A percentile compares a stretch with the other conserved stretches of the same genome.
Conservation (phyloP, 257 asterid species). For the Rhazya stricta region DNA sequence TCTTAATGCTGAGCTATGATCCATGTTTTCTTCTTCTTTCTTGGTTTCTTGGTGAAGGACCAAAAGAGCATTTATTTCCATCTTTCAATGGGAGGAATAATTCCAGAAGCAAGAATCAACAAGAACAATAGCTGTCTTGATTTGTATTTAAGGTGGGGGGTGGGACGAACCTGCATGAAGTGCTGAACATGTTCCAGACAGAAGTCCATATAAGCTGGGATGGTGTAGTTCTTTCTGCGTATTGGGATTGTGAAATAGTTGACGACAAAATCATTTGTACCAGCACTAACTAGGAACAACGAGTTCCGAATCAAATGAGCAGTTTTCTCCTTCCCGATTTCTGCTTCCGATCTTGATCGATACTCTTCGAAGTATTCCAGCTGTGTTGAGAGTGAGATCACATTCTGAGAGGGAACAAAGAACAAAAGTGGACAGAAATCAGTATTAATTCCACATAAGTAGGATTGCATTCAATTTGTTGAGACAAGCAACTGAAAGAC, state of each 20-base stretch:
- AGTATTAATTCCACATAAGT: too few relatives aligned
- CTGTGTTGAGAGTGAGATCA: slow-evolving; percentile 48
- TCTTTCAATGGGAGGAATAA: background rate
- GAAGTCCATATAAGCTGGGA: slow-evolving; percentile 45
- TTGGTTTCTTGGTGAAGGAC: too few relatives aligned
- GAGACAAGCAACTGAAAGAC: background rate
- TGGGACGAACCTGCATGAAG: slow-evolving; percentile 47
- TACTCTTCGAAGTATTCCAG: slow-evolving; percentile 50
- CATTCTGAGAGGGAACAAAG: slow-evolving; percentile 35
- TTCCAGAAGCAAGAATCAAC: too few relatives aligned
- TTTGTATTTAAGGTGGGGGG: too few relatives aligned
- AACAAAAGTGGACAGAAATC: background rate
- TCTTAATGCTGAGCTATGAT: too few relatives aligned
- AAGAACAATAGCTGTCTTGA: too few relatives aligned
- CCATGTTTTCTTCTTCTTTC: too few relatives aligned
- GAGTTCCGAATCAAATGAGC: slow-evolving; percentile 39
- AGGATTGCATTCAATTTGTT: too few relatives aligned
- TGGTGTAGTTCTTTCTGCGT: slow-evolving; percentile 41
- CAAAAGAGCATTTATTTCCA: background rate
- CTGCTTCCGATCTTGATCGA: slow-evolving; percentile 29
- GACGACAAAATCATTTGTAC: slow-evolving; percentile 69
- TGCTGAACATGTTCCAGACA: slow-evolving; percentile 25
- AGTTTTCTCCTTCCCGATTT: slow-evolving; percentile 45
- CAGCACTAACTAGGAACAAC: slow-evolving; percentile 58
- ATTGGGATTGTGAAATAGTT: slow-evolving; percentile 57